Base-by-base conservation (phyloP, 1,139 yeast species). In the Protomyces lactucae-debilis region DNA sequence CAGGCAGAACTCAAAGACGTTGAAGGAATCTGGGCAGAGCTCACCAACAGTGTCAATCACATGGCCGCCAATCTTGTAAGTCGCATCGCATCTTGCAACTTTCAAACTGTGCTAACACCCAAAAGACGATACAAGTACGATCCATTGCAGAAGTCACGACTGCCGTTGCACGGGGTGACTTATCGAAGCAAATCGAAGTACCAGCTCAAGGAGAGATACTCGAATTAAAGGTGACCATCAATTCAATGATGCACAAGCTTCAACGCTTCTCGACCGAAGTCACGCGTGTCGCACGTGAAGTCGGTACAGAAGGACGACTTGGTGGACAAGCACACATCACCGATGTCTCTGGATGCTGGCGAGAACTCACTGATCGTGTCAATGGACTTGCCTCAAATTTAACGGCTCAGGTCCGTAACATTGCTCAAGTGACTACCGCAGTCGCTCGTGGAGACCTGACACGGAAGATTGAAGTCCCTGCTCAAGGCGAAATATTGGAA, bases 371-470 rank as follows among this genome's bases (percentile, higher is more conserved):
- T 3, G 96, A 88, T 75, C 88, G 88, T 72, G 95, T 88, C 66
- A 88, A 88, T 73, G 95, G 96, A 56, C 88, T 88, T 96, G 96
- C 96, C 35, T 80, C 87, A 61, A 88, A 88, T 75, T 80, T 88
- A 72, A 88, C 96, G 0, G 88, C 90, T 48, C 96, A 88, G 75
- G 96, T 88, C 69, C 82, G 96, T 78, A 87, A 88, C 75, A 89
- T 89, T 70, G 96, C 95, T 43, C 88, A 88, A 72, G 96, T 89
- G 66, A 89, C 96, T 5, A 87, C 96, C 23, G 96, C 96, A 3
- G 96, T 89, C 36, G 96, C 96, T n/a, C 83, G 86, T 69, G 96
- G 96, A 68, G 95, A 89, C 72, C 77, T 89, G 69, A 85, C 91
- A 8, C 88, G 88, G 71, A 88, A 88, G 73, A 95, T 89, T 57